These are phyloP conservation scores for Flaveria linearis DNA, from an alignment of 129 eudicot species.

Conservation along the genomic window DNA sequence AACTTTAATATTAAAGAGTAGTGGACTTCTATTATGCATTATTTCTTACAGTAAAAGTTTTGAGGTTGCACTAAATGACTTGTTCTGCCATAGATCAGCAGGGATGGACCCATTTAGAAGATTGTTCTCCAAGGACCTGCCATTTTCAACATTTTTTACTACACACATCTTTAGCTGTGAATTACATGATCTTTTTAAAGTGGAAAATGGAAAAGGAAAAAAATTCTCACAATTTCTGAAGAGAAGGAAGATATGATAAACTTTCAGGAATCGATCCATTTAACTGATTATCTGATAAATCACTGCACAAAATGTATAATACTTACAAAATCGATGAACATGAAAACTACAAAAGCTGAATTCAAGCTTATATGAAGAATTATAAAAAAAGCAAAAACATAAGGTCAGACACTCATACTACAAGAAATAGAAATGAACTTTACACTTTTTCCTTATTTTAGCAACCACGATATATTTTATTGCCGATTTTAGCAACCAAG, in stretches of 20 bases:
- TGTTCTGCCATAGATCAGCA: constrained; percentile 60
- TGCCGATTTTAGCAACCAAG: not conserved
- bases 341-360: not conserved
- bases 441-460: not conserved
- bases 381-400: not conserved
- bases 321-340: not conserved
- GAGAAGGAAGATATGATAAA: constrained; percentile 62
- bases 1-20: not conserved
- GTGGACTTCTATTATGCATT: not conserved
- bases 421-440: not conserved
- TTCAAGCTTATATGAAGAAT: not conserved
- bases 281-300: constrained; percentile 58
- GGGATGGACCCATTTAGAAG: constrained; percentile 62
- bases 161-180: not conserved
- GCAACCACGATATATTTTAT: not conserved
- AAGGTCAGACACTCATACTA: not conserved
- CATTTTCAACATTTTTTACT: constrained; percentile 19
- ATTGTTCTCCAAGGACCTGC: constrained; percentile 70
- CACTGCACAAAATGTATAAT: constrained; percentile 46
- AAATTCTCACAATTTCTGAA: constrained; percentile 68
- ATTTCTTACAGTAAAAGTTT: constrained; percentile 66
- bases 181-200: not conserved
- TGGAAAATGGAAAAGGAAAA: constrained; percentile 4
- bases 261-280: constrained; percentile 68
- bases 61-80: constrained; percentile 49